These are phyloP conservation scores for Podila verticillata DNA, from an alignment of 192 early-diverging fungal species.

Conservation along the genomic window DNA sequence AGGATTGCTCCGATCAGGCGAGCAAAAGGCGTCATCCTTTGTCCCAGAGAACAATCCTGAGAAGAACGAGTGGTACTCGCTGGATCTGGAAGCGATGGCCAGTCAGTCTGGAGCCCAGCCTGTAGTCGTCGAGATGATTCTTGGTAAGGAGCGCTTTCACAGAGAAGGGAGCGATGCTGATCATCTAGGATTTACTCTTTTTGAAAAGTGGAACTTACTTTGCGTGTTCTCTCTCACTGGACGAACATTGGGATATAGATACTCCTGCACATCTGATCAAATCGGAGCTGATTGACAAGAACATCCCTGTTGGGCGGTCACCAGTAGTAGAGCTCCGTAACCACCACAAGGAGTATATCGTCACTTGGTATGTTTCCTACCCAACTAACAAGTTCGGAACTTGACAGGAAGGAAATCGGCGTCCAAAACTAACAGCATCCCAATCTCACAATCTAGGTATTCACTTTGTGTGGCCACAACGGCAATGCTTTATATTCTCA, in stretches of 20 bases:
- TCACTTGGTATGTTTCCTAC: conserved; percentile 89
- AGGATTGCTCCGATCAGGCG: conserved; percentile 71
- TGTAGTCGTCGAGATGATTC: conserved; percentile 81
- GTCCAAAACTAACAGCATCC: neutral
- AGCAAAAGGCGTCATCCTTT: conserved; percentile 65
- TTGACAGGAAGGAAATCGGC: neutral
- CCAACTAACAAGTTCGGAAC: too few species aligned
- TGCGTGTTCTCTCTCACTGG: neutral
- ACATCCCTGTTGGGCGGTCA: conserved; percentile 78
- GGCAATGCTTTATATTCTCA: conserved; percentile 70
- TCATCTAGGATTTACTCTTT: too few species aligned
- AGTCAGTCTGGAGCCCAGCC: conserved; percentile 68
- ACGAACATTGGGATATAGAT: conserved; percentile 30
- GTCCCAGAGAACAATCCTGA: conserved; percentile 69
- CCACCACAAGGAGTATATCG: conserved; percentile 85
- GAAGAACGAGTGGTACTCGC: conserved; percentile 84
- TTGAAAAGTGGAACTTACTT: too few species aligned
- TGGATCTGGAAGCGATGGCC: conserved; percentile 84
- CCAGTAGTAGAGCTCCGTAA: conserved; percentile 83
- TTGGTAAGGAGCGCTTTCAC: conserved; percentile 49
- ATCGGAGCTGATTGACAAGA: conserved; percentile 56
- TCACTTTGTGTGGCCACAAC: conserved; percentile 72
- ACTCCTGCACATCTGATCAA: conserved; percentile 55
- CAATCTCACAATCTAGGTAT: conserved; percentile 45
- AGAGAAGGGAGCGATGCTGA: neutral